phyloP scores from a whole-genome alignment of 2,329 filamentous ascomycete genomes.

The Colletotrichum sp. region DNA sequence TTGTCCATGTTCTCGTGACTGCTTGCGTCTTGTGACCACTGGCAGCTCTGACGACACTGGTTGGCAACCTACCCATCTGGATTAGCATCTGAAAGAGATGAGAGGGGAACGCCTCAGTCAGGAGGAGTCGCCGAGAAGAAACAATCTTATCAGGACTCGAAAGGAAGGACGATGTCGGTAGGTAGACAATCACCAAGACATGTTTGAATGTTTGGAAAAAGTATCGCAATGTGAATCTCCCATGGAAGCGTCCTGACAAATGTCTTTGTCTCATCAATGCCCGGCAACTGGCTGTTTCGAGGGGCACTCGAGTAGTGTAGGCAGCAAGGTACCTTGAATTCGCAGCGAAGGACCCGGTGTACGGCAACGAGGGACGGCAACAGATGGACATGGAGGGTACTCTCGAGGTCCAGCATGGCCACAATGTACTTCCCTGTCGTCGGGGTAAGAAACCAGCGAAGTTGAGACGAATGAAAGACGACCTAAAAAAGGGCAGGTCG shows the following conservation, averaged over 20 bases:
- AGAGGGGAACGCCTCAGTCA: background rate
- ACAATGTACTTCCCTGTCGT: background rate
- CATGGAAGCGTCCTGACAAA: constrained; percentile 4
- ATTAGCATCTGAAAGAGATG: background rate
- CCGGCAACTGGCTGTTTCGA: background rate
- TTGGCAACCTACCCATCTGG: background rate
- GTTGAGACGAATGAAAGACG: background rate
- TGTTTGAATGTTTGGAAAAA: background rate
- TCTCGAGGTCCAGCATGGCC: background rate
- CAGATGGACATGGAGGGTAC: background rate
- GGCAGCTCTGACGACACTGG: background rate
- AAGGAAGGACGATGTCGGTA: background rate
- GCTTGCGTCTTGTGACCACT: background rate
- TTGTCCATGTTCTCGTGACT: background rate
- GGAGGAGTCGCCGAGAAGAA: background rate
- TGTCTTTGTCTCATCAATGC: constrained; percentile 2
- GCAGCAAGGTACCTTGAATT: background rate
- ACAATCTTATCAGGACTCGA: background rate
- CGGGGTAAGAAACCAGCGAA: background rate
- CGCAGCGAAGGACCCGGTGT: background rate
- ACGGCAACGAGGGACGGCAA: background rate
- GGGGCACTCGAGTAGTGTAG: background rate
- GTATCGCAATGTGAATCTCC: background rate
- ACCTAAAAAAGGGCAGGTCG: background rate
- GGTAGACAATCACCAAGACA: background rate